Evolutionary conservation across 768 basidiomycete genomes (phyloP), one percentile per base, ranked within the genome.

Genomic region (Leccinum subgranulosum): DNA sequence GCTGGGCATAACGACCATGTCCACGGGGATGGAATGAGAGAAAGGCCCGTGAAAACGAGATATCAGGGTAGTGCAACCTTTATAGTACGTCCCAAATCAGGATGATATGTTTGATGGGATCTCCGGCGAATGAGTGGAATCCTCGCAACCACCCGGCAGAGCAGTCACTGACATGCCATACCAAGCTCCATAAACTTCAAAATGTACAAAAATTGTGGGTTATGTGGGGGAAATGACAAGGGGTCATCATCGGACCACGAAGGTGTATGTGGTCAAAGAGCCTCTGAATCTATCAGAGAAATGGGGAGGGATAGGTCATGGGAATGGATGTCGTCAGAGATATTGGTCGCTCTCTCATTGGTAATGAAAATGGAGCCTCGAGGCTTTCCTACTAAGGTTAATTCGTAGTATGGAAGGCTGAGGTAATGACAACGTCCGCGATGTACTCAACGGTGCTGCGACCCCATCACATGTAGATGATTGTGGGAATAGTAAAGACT

Each of bases 1-100:
- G n/a, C 59, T 31, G n/a, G 61, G 64, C 69, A 73, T 71, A 15
- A 52, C 27, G n/a, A 52, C 28, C 53, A 52, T 19, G 48, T 33
- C 43, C 56, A 43, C 53, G 5, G 17, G n/a, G 36, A 43, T 41
- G 46, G 54, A 43, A 19, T 46, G 49, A 58, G 28, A 28, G 8
- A 28, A 33, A 21, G 34, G 28, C 53, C 34, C 58, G 12, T 27
- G 28, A 29, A 31, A 3, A 49, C 12, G 21, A 15, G 31, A 48
- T 51, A 41, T 41, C 10, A 2, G 11, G 8, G 27, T 17, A 6
- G 21, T 3, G 17, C 46, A 3, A 12, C 21, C 29, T 69, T 67
- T 69, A 68, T 28, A 28, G 28, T 65, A 27, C 21, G 9, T 12
- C 12, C 28, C 34, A 45, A 25, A 21, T 17, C 45, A 7, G 7